Percentiles rank a stretch among this genome's conserved stretches.
phyloP scores from a whole-genome alignment of 1,284 basidiomycete species.

The Phylloboletellus chloephorus region DNA sequence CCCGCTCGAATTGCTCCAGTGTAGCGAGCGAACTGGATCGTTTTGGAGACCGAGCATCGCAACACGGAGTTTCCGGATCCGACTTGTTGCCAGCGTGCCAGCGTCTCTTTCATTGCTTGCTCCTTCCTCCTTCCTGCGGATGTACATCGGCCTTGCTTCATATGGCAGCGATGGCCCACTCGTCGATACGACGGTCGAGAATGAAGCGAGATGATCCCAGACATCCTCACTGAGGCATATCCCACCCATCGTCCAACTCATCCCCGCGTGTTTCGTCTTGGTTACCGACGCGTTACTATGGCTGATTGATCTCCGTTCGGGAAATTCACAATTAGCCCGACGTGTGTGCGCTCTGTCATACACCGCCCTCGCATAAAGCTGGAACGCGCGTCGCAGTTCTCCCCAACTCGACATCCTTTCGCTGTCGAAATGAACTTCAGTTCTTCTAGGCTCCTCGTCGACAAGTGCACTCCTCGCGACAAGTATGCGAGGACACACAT shows the following conservation, averaged over 20 bases:
- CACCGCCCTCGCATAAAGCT: slow-evolving; percentile 21
- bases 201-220: slow-evolving; percentile 24
- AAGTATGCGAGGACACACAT: slow-evolving; percentile 31
- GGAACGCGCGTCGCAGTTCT: slow-evolving; percentile 5
- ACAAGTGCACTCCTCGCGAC: slow-evolving; percentile 33
- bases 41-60: no score
- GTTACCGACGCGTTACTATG: no score
- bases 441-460: slow-evolving; percentile 28
- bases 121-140: no score
- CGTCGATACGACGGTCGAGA: slow-evolving; percentile 16
- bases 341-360: slow-evolving; percentile 14
- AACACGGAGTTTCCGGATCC: no score
- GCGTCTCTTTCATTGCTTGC: slow-evolving; percentile 20
- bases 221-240: slow-evolving; percentile 1
- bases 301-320: slow-evolving; percentile 20
- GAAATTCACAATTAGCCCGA: slow-evolving; percentile 19
- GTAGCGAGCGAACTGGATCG: background rate
- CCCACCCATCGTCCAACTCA: no score
- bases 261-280: no score
- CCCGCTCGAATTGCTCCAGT: no score
- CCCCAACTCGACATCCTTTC: background rate
- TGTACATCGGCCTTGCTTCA: slow-evolving; percentile 24
- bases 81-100: slow-evolving; percentile 26
- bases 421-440: slow-evolving; percentile 20
- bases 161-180: slow-evolving; percentile 16